A percentile compares a stretch with the other conserved stretches of the same genome.
These are phyloP conservation scores for Ceratocystis alfenasii DNA, from an alignment of 2,329 filamentous ascomycete species.

Conservation along the genomic window DNA sequence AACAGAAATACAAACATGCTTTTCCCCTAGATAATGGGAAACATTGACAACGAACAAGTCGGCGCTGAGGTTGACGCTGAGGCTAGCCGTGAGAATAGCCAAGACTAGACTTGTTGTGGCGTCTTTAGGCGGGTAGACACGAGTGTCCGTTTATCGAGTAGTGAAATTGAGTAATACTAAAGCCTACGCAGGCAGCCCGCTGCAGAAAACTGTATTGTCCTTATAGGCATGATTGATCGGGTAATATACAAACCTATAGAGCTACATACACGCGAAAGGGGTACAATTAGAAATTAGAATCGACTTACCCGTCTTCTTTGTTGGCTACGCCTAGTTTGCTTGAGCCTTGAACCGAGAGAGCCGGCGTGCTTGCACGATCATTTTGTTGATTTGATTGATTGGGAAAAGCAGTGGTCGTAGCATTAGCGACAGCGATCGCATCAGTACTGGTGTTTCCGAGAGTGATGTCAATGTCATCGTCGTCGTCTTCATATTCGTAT, in stretches of 20 bases:
- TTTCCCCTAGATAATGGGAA: not conserved
- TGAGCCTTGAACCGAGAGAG: conserved; percentile 27
- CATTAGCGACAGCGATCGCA: conserved; percentile 21
- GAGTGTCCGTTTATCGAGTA: no score
- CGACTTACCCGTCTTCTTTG: conserved; percentile 37
- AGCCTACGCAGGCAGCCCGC: no score
- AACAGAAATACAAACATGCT: conserved; percentile 1
- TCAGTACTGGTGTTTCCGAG: conserved; percentile 33
- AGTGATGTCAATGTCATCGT: conserved; percentile 49
- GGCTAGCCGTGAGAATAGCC: not conserved
- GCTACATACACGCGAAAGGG: conserved; percentile 12
- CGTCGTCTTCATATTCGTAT: conserved; percentile 36
- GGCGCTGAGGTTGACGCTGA: no score
- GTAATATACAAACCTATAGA: conserved; percentile 2
- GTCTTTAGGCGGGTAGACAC: no score
- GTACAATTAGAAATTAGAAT: not conserved
- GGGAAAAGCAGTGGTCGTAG: conserved; percentile 19
- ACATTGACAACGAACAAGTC: no score
- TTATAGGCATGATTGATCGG: not conserved
- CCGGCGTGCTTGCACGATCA: conserved; percentile 28
- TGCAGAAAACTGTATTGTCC: not conserved
- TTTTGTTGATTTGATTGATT: conserved; percentile 25
- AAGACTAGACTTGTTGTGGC: no score
- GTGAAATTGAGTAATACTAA: no score
- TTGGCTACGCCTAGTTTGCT: conserved; percentile 45